These are phyloP conservation scores for Chalaropsis thielavioides DNA, from an alignment of 2,329 filamentous ascomycete genomes.

Conservation along the genomic window DNA sequence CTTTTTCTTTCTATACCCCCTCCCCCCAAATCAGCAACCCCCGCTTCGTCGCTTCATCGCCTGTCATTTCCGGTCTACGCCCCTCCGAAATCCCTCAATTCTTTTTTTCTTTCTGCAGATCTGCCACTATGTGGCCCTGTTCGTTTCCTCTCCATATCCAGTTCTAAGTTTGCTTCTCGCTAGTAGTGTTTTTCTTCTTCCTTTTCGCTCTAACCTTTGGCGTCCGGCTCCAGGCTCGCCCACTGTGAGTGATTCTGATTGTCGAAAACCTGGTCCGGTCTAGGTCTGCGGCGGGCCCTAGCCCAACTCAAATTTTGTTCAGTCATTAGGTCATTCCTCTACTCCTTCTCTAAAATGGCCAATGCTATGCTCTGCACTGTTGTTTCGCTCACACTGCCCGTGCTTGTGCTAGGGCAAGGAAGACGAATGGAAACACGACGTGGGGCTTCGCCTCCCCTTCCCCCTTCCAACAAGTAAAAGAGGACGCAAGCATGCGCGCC, in stretches of 20 bases:
- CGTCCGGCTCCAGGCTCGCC: not conserved
- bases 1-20: not conserved
- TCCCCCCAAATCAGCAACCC: not conserved
- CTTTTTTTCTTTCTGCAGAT: not conserved
- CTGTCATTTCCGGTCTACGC: not conserved
- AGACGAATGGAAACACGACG: not conserved
- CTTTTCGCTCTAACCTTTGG: not conserved
- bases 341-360: not conserved
- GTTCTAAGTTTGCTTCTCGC: not conserved
- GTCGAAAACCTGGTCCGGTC: not conserved
- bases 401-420: not conserved
- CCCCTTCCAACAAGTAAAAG: not conserved
- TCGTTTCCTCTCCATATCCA: not conserved
- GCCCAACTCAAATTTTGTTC: not conserved
- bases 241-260: not conserved
- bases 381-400: not conserved
- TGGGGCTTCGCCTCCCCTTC: not conserved
- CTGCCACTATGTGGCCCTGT: not conserved
- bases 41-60: not conserved
- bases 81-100: not conserved
- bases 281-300: not conserved
- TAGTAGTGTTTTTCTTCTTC: not conserved
- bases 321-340: not conserved
- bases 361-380: not conserved
- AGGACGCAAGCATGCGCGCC: not conserved